These are phyloP conservation scores for Trametes sp. DNA, from an alignment of 1,284 basidiomycete genomes.

Conservation along the genomic window DNA sequence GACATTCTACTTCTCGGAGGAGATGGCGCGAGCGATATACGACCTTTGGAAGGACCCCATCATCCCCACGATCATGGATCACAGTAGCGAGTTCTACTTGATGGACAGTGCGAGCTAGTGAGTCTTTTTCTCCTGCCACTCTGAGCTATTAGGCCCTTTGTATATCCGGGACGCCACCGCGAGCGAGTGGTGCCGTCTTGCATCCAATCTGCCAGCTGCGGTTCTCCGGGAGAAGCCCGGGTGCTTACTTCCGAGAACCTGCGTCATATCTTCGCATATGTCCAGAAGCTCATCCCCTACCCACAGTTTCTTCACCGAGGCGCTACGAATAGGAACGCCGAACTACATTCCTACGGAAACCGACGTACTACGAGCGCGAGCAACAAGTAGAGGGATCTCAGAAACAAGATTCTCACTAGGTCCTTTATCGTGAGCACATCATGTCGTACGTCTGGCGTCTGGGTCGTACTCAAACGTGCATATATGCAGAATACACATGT, in stretches of 20 bases:
- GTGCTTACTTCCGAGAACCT: no score
- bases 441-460: not conserved
- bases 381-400: slow-evolving; percentile 93
- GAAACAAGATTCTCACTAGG: slow-evolving; percentile 87
- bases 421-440: slow-evolving; percentile 57
- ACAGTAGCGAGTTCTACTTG: slow-evolving; percentile 89
- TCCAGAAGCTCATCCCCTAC: slow-evolving; percentile 11
- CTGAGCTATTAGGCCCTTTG: not conserved
- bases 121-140: slow-evolving; percentile 50
- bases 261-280: no score
- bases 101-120: slow-evolving; percentile 97
- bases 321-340: slow-evolving; percentile 80
- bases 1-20: slow-evolving; percentile 59
- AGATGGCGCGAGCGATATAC: slow-evolving; percentile 82
- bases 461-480: slow-evolving; percentile 27
- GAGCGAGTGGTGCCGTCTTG: no score
- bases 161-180: slow-evolving; percentile 1
- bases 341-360: slow-evolving; percentile 89
- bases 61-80: slow-evolving; percentile 88
- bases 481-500: slow-evolving; percentile 88
- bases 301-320: slow-evolving; percentile 87
- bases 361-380: slow-evolving; percentile 89
- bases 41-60: slow-evolving; percentile 93
- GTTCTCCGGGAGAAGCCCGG: no score
- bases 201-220: no score